These are phyloP conservation scores for Colletotrichum sp. DNA, from an alignment of 2,329 filamentous ascomycete genomes.

Conservation along the genomic window DNA sequence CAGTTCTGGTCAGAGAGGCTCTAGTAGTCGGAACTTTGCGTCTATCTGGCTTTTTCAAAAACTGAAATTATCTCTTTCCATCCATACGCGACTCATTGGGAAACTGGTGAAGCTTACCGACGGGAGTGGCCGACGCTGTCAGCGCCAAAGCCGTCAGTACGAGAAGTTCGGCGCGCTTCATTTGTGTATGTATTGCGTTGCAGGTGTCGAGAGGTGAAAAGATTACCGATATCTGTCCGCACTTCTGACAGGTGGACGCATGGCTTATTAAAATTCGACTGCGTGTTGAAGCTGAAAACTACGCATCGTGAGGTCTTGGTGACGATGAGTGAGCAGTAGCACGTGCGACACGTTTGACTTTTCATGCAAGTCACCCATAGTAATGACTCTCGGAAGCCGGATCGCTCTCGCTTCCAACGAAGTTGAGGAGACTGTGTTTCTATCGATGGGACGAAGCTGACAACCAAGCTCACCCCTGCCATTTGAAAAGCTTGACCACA, in stretches of 20 bases:
- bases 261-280: not conserved
- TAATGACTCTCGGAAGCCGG: not conserved
- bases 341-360: not conserved
- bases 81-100: not conserved
- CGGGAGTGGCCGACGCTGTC: not conserved
- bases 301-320: not conserved
- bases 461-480: not conserved
- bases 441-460: not conserved
- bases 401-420: not conserved
- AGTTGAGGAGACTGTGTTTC: not conserved
- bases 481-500: not conserved
- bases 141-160: not conserved
- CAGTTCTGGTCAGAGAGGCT: not conserved
- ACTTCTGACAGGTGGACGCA: not conserved
- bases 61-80: accelerated
- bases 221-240: not conserved
- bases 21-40: accelerated
- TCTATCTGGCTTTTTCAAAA: not conserved
- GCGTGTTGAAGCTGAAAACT: not conserved
- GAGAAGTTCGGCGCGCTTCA: not conserved
- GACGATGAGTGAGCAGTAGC: not conserved
- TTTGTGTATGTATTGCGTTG: not conserved
- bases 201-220: accelerated
- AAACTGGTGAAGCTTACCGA: not conserved
- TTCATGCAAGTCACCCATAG: not conserved